Evolutionary conservation across 176 grass and related monocot species (phyloP).

Genomic region (Triticum turgidum): DNA sequence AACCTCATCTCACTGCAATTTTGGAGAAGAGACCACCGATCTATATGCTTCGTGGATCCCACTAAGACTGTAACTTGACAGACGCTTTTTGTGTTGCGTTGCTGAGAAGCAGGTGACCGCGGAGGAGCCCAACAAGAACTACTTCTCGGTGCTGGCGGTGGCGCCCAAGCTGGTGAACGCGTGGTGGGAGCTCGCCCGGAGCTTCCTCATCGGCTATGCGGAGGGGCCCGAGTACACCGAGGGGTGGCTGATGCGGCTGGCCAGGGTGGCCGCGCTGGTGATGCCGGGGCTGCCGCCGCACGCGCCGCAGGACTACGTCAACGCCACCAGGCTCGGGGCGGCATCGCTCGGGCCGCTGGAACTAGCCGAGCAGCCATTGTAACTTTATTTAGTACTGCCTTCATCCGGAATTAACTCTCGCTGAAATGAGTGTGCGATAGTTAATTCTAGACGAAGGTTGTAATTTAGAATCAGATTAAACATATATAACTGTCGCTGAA

Average conservation of each 20-base stretch:
- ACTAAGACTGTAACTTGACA: constrained; percentile 14
- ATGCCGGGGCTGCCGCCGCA: constrained; percentile 69
- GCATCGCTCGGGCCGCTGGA: neutral
- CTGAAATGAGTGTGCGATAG: too few species aligned
- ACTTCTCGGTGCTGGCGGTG: constrained; percentile 58
- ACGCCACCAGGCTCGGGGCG: constrained; percentile 53
- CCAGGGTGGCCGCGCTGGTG: constrained; percentile 48
- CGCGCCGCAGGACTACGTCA: constrained; percentile 68
- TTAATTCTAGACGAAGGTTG: too few species aligned
- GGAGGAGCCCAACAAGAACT: constrained; percentile 93
- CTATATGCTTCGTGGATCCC: constrained; percentile 4
- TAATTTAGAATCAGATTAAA: too few species aligned
- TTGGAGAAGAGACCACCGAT: neutral
- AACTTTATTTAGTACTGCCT: neutral
- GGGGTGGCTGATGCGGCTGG: constrained; percentile 56
- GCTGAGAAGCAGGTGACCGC: constrained; percentile 32
- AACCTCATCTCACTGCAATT: neutral
- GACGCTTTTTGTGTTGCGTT: neutral
- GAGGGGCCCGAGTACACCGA: constrained; percentile 61
- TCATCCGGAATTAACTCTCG: too few species aligned
- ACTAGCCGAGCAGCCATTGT: neutral
- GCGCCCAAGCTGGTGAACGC: constrained; percentile 52
- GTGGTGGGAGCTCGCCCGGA: constrained; percentile 65
- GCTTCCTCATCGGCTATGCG: constrained; percentile 68
- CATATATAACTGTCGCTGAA: too few species aligned